Evolutionary conservation across 2,329 filamentous ascomycete genomes (phyloP).

Genomic region (Clarireedia monteithiana): DNA sequence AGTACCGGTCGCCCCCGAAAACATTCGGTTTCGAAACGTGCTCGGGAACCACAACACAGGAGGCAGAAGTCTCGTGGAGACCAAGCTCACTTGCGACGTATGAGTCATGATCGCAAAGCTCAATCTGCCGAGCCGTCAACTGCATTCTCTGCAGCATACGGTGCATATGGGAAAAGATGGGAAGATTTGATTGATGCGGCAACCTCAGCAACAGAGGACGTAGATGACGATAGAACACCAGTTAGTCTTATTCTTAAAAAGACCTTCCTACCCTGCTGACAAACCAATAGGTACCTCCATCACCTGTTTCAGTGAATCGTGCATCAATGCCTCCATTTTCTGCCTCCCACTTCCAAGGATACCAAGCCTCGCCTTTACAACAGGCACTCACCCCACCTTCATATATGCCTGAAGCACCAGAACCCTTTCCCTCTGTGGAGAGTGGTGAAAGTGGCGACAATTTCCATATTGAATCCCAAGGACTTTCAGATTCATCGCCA

Average conservation of each 20-base stretch:
- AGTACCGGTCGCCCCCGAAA: conserved; percentile 71
- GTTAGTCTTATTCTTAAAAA: conserved; percentile 43
- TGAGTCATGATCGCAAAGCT: conserved; percentile 70
- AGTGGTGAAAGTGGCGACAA: conserved; percentile 64
- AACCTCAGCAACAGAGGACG: conserved; percentile 82
- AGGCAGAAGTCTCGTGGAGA: conserved; percentile 65
- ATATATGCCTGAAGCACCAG: conserved; percentile 57
- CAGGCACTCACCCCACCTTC: conserved; percentile 79
- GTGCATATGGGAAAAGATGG: conserved; percentile 67
- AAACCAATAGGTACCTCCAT: conserved; percentile 49
- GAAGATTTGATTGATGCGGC: conserved; percentile 93
- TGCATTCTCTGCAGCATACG: conserved; percentile 42
- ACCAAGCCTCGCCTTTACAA: conserved; percentile 85
- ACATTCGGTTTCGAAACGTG: conserved; percentile 75
- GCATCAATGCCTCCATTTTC: conserved; percentile 54
- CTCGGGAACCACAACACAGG: conserved; percentile 69
- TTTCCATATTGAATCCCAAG: conserved; percentile 61
- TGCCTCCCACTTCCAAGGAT: conserved; percentile 56
- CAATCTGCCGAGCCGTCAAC: conserved; percentile 75
- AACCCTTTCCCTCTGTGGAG: conserved; percentile 87
- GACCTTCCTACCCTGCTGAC: conserved; percentile 20
- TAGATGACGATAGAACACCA: conserved; percentile 85
- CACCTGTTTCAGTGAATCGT: conserved; percentile 55
- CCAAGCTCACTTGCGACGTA: conserved; percentile 57
- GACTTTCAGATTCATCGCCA: conserved; percentile 61